Base-by-base conservation (phyloP, 2,329 filamentous ascomycete species). In the Cladophialophora bantiana region DNA sequence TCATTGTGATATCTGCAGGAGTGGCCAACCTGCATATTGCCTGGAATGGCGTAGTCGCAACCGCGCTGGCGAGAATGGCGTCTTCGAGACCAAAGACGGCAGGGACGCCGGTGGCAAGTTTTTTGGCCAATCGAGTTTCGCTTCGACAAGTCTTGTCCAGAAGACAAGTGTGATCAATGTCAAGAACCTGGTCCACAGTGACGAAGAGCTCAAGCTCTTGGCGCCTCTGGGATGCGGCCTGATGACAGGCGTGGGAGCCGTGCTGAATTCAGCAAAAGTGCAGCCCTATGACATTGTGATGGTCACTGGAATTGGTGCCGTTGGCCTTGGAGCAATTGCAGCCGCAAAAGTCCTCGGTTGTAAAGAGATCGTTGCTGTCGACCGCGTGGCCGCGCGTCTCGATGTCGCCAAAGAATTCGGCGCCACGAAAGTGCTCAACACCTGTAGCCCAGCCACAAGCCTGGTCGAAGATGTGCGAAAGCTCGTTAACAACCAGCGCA, bases 391-490 rank as follows among this genome's bases (percentile, higher is more conserved):
- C 10, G 2, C 40, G 3, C 40, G 40, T 42, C n/a, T 42, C 12
- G 40, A 42, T 12, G 40, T 42, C 10, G 40, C 40, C 10, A 42
- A n/a, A n/a, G 10, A 12, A 12, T 42, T 42, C 12, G 40, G 40
- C n/a, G 40, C 40, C 10, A 42, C 40, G 10, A 12, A 42, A 12
- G n/a, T n/a, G 10, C 10, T 42, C 40, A 42, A 42, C 40, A 42
- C 40, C 10, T 42, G 12, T n/a, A n/a, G n/a, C n/a, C 2, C 40
- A 2, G n/a, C 40, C n/a, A 42, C n/a, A 2, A 42, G n/a, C 40
- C n/a, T 42, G 40, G 40, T 42, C n/a, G 40, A 42, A 42, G 40
- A 42, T 12, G 40, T 42, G 40, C 40, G 40, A 42, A 42, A n/a
- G 12, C 26, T 26, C 26, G 26, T 26, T 26, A 26, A 26, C 26